Conservation (phyloP, 805 yeast species). For the Ogataea trehaloabstinens region DNA sequence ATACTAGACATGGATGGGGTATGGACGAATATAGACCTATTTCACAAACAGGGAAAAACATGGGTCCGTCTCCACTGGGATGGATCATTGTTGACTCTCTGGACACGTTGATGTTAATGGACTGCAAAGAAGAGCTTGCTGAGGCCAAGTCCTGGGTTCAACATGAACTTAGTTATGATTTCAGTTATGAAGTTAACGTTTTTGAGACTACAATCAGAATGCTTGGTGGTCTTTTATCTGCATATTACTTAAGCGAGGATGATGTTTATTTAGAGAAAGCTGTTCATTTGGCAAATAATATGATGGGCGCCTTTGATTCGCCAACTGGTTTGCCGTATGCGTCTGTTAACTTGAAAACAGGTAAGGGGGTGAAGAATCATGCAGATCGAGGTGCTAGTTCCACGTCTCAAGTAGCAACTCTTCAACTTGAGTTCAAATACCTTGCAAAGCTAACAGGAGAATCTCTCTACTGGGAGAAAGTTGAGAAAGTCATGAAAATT, state of each 20-base stretch:
- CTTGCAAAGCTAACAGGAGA: constrained; percentile 80
- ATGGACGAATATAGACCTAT: constrained; percentile 73
- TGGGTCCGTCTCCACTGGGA: constrained; percentile 82
- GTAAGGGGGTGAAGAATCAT: constrained; percentile 58
- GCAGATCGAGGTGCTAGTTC: constrained; percentile 77
- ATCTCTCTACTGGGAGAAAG: constrained; percentile 70
- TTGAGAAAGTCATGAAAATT: constrained; percentile 68
- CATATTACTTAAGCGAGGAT: constrained; percentile 67
- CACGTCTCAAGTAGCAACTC: constrained; percentile 85
- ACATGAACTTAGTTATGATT: constrained; percentile 63
- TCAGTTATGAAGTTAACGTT: constrained; percentile 73
- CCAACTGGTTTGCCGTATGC: constrained; percentile 73
- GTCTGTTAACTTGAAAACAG: constrained; percentile 67
- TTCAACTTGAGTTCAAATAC: constrained; percentile 86
- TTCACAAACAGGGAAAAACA: constrained; percentile 59
- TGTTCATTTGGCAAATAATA: constrained; percentile 68
- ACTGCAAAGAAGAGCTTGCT: constrained; percentile 55
- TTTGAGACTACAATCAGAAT: constrained; percentile 94
- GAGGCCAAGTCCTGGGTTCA: constrained; percentile 75
- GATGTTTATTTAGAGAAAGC: constrained; percentile 77
- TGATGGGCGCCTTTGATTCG: constrained; percentile 67
- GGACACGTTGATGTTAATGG: constrained; percentile 82
- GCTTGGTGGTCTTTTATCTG: constrained; percentile 90
- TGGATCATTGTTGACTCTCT: constrained; percentile 90
- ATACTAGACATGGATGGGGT: constrained; percentile 80